A percentile compares a stretch with the other conserved stretches of the same genome.
Evolutionary conservation across 345 rosid species (phyloP).

Genomic region (Mangifera indica): DNA sequence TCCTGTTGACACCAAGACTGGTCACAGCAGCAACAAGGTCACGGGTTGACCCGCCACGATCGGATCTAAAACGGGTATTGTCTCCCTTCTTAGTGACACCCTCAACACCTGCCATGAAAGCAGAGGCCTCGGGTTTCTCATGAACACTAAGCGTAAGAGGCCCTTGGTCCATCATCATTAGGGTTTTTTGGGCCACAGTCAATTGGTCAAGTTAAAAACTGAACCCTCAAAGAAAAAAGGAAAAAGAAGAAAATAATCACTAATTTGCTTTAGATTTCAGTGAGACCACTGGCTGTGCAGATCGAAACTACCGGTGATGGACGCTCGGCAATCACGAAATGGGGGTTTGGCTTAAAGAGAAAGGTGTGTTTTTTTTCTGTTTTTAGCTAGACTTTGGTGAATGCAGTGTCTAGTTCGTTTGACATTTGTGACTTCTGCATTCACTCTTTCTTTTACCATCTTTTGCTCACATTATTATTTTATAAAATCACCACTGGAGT

Average conservation of each 20-base stretch:
- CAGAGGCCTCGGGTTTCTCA: slow-evolving; percentile 59
- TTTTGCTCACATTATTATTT: slow-evolving; percentile 23
- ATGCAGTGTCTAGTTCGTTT: slow-evolving; percentile 17
- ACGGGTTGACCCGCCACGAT: slow-evolving; percentile 42
- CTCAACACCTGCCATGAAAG: slow-evolving; percentile 56
- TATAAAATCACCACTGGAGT: background rate
- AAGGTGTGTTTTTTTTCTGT: slow-evolving; percentile 33
- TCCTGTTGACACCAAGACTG: slow-evolving; percentile 61
- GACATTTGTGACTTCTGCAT: slow-evolving; percentile 71
- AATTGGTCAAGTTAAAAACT: slow-evolving; percentile 34
- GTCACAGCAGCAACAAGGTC: slow-evolving; percentile 44
- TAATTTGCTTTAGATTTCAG: slow-evolving; percentile 37
- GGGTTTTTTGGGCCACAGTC: slow-evolving; percentile 25
- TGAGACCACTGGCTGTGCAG: slow-evolving; percentile 46
- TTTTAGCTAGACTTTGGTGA: slow-evolving; percentile 40
- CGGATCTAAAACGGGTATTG: slow-evolving; percentile 31
- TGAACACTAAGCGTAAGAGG: slow-evolving; percentile 23
- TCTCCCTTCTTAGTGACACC: slow-evolving; percentile 32
- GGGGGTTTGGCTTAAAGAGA: slow-evolving; percentile 44
- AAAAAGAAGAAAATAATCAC: slow-evolving; percentile 25
- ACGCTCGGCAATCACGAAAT: slow-evolving; percentile 78
- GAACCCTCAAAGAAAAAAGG: slow-evolving; percentile 15
- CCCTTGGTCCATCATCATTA: slow-evolving; percentile 42
- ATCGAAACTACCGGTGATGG: slow-evolving; percentile 57
- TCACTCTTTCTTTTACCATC: slow-evolving; percentile 34